Conservation (phyloP, 2,329 filamentous ascomycete species). For the Fonsecaea monophora region DNA sequence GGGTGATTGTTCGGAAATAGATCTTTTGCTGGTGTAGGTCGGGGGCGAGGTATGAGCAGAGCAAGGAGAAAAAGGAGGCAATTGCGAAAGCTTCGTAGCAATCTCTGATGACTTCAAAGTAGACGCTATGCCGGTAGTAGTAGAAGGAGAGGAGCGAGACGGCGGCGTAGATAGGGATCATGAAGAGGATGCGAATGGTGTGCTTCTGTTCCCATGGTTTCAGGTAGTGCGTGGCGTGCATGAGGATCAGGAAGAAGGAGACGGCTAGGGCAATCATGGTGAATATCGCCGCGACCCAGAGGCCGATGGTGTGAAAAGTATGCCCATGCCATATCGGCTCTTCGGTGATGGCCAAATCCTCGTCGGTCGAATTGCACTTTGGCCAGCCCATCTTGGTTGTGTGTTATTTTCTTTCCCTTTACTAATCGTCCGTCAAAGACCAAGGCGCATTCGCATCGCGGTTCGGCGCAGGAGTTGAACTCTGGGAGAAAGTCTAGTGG, state of each 20-base stretch:
- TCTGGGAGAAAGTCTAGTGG: not conserved
- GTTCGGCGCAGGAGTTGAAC: conserved; percentile 7
- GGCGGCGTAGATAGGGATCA: conserved; percentile 81
- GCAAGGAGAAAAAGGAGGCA: conserved; percentile 80
- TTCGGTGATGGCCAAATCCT: conserved; percentile 53
- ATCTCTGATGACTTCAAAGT: conserved; percentile 80
- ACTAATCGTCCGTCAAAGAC: not conserved
- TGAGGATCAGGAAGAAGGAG: conserved; percentile 61
- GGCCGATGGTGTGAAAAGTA: conserved; percentile 64
- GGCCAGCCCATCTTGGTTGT: conserved; percentile 50
- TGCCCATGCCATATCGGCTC: conserved; percentile 59
- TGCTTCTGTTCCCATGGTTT: conserved; percentile 67
- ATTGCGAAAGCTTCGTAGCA: conserved; percentile 92
- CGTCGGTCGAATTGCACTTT: conserved; percentile 59
- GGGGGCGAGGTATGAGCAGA: conserved; percentile 81
- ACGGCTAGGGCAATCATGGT: conserved; percentile 58
- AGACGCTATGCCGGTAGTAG: conserved; percentile 78
- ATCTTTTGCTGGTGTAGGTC: conserved; percentile 80
- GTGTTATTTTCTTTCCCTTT: not conserved
- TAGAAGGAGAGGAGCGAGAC: conserved; percentile 75
- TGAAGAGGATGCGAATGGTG: conserved; percentile 86
- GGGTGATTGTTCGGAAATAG: conserved; percentile 73
- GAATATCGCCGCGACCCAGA: conserved; percentile 62
- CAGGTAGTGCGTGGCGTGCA: conserved; percentile 66
- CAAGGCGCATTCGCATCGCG: conserved; percentile 21